These are phyloP conservation scores for Stenogyne calaminthoides DNA, from an alignment of 305 asterid species.

Conservation along the genomic window DNA sequence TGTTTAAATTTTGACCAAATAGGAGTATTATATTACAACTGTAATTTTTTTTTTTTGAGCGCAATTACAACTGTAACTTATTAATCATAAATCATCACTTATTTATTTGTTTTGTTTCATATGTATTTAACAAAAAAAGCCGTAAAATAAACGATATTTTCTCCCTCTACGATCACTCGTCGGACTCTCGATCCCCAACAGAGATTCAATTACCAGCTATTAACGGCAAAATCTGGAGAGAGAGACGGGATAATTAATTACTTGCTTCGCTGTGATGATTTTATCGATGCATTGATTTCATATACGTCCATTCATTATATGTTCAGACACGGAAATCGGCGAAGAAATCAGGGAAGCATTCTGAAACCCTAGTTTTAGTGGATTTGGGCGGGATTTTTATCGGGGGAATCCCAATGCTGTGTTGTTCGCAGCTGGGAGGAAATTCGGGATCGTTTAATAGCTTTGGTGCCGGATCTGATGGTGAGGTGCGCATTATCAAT, in stretches of 20 bases:
- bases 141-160: conserved; percentile 27
- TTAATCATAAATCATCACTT: not conserved
- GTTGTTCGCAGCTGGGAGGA: conserved; percentile 40
- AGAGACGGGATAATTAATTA: conserved; percentile 17
- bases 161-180: conserved; percentile 56
- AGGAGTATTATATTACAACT: too few species aligned
- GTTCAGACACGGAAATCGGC: conserved; percentile 23
- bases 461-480: conserved; percentile 59
- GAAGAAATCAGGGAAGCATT: conserved; percentile 26
- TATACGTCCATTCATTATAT: not conserved
- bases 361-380: conserved; percentile 43
- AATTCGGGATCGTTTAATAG: conserved; percentile 42
- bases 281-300: conserved; percentile 25
- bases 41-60: too few species aligned
- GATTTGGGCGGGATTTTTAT: conserved; percentile 37
- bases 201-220: conserved; percentile 42
- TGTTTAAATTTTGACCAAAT: not conserved
- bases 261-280: conserved; percentile 32
- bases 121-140: not conserved
- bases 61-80: not conserved
- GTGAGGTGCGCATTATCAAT: conserved; percentile 39
- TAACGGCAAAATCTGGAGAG: conserved; percentile 32
- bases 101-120: not conserved
- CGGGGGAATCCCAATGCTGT: conserved; percentile 36
- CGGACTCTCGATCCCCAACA: conserved; percentile 62